Base-by-base conservation (phyloP, 495 filamentous ascomycete species). In the Xylaria telfairii region DNA sequence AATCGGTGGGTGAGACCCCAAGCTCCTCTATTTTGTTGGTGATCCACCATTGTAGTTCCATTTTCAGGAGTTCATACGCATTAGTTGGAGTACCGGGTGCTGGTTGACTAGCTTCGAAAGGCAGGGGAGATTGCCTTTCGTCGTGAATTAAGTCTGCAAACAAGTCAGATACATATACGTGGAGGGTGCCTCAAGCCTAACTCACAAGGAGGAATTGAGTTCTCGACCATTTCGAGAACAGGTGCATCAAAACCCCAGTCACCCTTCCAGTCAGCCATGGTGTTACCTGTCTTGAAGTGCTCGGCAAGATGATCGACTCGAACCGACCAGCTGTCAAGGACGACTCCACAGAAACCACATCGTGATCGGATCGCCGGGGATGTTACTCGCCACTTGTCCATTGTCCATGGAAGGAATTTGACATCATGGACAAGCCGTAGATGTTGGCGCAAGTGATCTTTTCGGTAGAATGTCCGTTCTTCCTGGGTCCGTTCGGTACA, bases 401-500 rank as follows among this genome's bases (percentile, higher is more conserved):
- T 92, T 12, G 85, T 76, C 75, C 82, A 84, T n/a, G 82, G 73
- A 12, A 85, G 83, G 66, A 88, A 86, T 71, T 89, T 91, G 39
- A 88, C 88, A 56, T 87, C 80, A 76, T 96, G 93, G 65, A 94
- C 91, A 37, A 95, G 88, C 51, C 91, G 88, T 26, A 96, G 80
- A 76, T 96, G 93, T 75, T 96, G 93, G 64, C 90, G 86, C 3
- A 96, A 82, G 76, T 96, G 92, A 74, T 96, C 93, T 80, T 95
- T 96, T 19, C 93, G 87, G 64, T 91, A 93, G 75, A 95, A 96
- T 0, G 92, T 92, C 0, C 93, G 87, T 63, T 92, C 90, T 46
- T 85, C 81, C 0, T 86, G 65, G 0, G 90, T 87, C 47, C 90
- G 88, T 69, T 89, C 88, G 46, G 88, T 88, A 74, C 93, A 96